Evolutionary conservation across 202 grass and related monocot species (phyloP).

Genomic region (Panicum hallii): DNA sequence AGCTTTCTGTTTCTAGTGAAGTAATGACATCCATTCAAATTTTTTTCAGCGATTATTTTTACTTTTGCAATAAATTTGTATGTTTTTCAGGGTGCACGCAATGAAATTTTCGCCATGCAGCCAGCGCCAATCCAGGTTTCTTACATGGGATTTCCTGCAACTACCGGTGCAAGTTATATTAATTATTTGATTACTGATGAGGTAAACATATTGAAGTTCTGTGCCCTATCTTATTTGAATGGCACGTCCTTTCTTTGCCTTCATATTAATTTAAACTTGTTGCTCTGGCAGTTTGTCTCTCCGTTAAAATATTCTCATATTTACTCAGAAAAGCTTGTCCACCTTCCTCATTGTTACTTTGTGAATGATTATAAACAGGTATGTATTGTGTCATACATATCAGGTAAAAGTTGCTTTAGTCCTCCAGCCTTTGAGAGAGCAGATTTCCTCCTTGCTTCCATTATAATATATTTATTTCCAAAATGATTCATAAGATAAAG

Average conservation of each 20-base stretch:
- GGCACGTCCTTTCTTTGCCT: conserved; percentile 12
- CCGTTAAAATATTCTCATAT: conserved; percentile 14
- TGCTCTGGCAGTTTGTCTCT: conserved; percentile 25
- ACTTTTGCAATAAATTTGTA: background rate
- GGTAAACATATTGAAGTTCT: conserved; percentile 31
- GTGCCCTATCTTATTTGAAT: conserved; percentile 12
- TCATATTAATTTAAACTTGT: conserved; percentile 21
- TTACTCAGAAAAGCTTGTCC: conserved; percentile 28
- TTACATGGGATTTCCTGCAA: conserved; percentile 29
- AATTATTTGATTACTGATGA: conserved; percentile 25
- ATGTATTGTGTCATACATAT: background rate
- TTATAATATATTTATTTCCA: background rate
- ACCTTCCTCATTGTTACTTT: conserved; percentile 12
- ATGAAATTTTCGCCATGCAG: conserved; percentile 7
- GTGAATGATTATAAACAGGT: conserved; percentile 28
- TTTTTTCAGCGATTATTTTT: background rate
- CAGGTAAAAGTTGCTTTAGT: background rate
- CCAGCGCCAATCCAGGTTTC: conserved; percentile 19
- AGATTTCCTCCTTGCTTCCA: background rate
- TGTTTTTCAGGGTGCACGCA: conserved; percentile 17
- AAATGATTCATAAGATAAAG: background rate
- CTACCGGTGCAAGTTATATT: conserved; percentile 15
- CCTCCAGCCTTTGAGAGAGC: background rate
- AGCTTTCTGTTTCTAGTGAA: background rate
- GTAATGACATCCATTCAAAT: background rate